Base-by-base conservation (phyloP, 1,284 basidiomycete genomes). In the Sporisorium graminicola region DNA sequence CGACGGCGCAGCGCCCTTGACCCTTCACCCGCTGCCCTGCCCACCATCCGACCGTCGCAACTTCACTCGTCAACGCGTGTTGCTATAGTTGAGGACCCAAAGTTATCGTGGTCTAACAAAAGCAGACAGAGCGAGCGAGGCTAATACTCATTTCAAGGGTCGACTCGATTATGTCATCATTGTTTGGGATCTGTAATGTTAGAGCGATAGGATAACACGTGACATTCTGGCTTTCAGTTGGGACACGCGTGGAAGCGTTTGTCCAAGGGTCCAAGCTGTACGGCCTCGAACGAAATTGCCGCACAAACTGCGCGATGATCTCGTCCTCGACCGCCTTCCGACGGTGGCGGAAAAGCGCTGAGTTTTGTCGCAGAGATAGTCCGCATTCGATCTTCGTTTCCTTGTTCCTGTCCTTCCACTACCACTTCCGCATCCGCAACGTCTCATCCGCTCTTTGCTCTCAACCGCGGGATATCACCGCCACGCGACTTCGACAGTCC, bases 381-480 rank as follows among this genome's bases (percentile, higher is more conserved):
- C n/a, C 29, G 56, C 37, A 40, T 24, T 27, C 55, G 29, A 26
- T 13, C 24, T 7, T 24, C 49, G 37, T 5, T 42, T n/a, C 14
- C 24, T 51, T 20, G 58, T 58, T 70, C 33, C 46, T 49, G 56
- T 43, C 31, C 24, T n/a, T 16, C 61, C 54, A 65, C 55, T 64
- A 58, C 51, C 9, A 26, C 33, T 7, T n/a, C 60, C 1, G 6
- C 60, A 14, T n/a, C 24, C 13, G 13, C 37, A 9, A 22, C 40
- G 33, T 37, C 33, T 22, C 22, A 8, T 3, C 18, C 31, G 27
- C 18, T 43, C 33, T 12, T 16, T 43, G 8, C 16, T 3, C 2
- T 22, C n/a, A 14, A 20, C 7, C 47, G 2, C 7, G 20, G 22
- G 5, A 9, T n/a, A 10, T 10, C 16, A 22, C 40, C 8, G 20